Conservation (phyloP, 257 asterid genomes). For the Lycium ferocissimum region DNA sequence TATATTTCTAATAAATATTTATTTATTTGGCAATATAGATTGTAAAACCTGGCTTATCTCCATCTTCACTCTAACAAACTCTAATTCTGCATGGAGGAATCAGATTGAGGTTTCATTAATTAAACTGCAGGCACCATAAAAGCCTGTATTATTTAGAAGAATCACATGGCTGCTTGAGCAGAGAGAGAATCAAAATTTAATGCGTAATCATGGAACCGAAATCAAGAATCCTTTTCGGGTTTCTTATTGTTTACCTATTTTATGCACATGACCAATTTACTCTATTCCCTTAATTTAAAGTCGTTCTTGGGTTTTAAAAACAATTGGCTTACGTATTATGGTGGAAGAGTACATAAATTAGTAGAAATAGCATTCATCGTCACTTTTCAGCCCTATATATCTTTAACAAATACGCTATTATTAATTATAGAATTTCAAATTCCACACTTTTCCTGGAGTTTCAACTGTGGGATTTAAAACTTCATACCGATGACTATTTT, state of each 20-base stretch:
- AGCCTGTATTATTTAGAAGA: neutral
- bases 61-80: no score
- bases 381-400: neutral
- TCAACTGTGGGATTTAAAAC: no score
- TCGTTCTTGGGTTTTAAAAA: neutral
- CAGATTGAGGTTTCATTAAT: neutral
- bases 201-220: conserved; percentile 40
- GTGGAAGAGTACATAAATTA: neutral
- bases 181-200: conserved; percentile 35
- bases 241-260: conserved; percentile 3
- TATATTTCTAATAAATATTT: no score
- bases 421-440: no score
- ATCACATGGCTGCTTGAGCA: conserved; percentile 34
- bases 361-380: neutral
- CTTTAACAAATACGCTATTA: no score
- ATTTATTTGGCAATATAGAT: no score
- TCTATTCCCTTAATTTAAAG: neutral
- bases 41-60: no score
- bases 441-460: no score
- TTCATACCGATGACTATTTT: neutral
- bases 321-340: neutral
- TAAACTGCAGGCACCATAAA: neutral
- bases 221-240: conserved; percentile 33
- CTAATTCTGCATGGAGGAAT: neutral
- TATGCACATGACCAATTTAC: conserved; percentile 22